phyloP scores from a whole-genome alignment of 306 rosid genomes.

The Quercus aquifolioides region DNA sequence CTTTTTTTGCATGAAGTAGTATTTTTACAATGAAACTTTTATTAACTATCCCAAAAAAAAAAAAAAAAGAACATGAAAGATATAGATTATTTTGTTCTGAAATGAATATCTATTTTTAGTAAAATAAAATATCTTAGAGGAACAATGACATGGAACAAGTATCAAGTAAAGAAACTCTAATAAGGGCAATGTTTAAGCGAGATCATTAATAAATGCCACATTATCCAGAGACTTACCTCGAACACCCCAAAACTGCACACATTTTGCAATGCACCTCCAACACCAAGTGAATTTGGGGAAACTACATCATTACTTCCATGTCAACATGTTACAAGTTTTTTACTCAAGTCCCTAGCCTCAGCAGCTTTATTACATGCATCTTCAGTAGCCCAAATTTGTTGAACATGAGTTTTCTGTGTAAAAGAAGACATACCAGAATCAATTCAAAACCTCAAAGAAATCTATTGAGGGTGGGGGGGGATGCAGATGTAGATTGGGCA shows the following conservation, averaged over 20 bases:
- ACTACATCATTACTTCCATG: slow-evolving; percentile 61
- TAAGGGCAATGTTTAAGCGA: background rate
- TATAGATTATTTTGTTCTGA: too few relatives aligned
- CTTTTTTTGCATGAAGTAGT: too few relatives aligned
- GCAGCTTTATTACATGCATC: slow-evolving; percentile 94
- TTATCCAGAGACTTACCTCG: slow-evolving; percentile 40
- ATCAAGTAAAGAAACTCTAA: background rate
- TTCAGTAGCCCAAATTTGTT: slow-evolving; percentile 97
- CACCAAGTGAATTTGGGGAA: slow-evolving; percentile 58
- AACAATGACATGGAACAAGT: background rate
- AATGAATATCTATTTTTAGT: background rate
- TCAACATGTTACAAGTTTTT: slow-evolving; percentile 71
- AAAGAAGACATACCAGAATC: slow-evolving; percentile 11
- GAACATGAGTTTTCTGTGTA: slow-evolving; percentile 89
- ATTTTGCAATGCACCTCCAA: slow-evolving; percentile 73
- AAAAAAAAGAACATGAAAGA: too few relatives aligned
- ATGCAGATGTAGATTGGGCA: too few relatives aligned
- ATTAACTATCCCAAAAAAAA: too few relatives aligned
- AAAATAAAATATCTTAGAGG: background rate
- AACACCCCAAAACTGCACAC: slow-evolving; percentile 78
- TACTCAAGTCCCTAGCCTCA: slow-evolving; percentile 76
- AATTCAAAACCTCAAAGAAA: slow-evolving; percentile 2
- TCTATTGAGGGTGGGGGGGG: background rate
- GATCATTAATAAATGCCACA: background rate
- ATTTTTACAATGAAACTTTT: too few relatives aligned